A percentile compares a stretch with the other conserved stretches of the same genome.
These are phyloP conservation scores for Coemansia sp. DNA, from an alignment of 371 early-diverging fungal species.

Conservation along the genomic window DNA sequence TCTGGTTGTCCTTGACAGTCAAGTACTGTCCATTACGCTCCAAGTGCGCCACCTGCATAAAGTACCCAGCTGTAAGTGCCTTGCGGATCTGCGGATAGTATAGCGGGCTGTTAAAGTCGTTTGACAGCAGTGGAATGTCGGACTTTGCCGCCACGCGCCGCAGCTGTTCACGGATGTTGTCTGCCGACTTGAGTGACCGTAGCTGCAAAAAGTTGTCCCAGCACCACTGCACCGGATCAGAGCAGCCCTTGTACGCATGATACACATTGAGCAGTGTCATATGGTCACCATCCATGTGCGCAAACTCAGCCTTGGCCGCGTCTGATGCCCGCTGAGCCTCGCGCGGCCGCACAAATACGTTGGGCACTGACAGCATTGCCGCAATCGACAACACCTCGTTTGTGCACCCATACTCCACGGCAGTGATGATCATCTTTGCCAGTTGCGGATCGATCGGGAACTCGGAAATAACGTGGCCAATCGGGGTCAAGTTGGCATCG, in stretches of 20 bases:
- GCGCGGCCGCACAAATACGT: constrained; percentile 87
- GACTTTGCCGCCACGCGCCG: constrained; percentile 78
- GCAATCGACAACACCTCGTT: constrained; percentile 93
- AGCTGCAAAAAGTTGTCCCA: constrained; percentile 87
- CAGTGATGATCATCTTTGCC: constrained; percentile 78
- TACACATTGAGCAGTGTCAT: constrained; percentile 93
- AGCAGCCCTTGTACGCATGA: constrained; percentile 78
- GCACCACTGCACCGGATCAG: constrained; percentile 84
- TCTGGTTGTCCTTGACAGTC: constrained; percentile 95
- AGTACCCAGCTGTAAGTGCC: constrained; percentile 88
- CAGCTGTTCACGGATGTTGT: constrained; percentile 88
- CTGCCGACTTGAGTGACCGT: constrained; percentile 86
- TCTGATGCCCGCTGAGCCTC: constrained; percentile 86
- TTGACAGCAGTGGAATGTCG: constrained; percentile 70
- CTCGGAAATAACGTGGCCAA: constrained; percentile 81
- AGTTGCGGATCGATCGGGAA: constrained; percentile 93
- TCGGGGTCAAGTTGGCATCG: constrained; percentile 79
- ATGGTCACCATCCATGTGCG: constrained; percentile 89
- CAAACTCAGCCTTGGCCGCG: constrained; percentile 89
- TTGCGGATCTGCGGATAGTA: constrained; percentile 85
- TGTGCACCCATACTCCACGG: constrained; percentile 82
- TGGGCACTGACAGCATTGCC: constrained; percentile 88
- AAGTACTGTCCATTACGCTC: constrained; percentile 87
- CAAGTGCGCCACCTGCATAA: constrained; percentile 96
- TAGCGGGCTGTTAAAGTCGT: constrained; percentile 68